These are phyloP conservation scores for Xylaria sp. DNA, from an alignment of 2,329 filamentous ascomycete genomes.

Conservation along the genomic window DNA sequence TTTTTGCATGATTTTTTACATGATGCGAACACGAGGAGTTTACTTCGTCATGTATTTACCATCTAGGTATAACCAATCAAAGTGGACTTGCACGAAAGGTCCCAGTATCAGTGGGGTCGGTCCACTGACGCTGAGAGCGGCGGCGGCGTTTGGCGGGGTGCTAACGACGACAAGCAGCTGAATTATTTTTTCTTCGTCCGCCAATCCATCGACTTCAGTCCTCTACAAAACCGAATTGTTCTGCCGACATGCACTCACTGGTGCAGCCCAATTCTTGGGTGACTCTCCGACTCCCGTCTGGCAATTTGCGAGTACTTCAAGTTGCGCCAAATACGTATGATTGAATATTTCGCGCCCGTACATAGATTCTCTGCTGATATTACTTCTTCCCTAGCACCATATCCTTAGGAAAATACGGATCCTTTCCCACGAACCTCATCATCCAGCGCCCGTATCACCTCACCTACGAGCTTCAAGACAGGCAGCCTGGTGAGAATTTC, in stretches of 20 bases:
- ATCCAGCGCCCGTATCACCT: constrained; percentile 91
- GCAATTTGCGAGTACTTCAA: constrained; percentile 66
- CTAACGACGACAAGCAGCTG: constrained; percentile 3
- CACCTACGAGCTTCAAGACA: constrained; percentile 89
- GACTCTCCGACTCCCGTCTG: constrained; percentile 67
- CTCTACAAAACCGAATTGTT: background rate
- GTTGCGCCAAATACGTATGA: constrained; percentile 69
- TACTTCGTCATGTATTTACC: too few species aligned
- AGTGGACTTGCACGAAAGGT: background rate
- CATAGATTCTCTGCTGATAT: constrained; percentile 19
- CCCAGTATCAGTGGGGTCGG: background rate
- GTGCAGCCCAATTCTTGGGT: constrained; percentile 70
- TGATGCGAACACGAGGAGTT: too few species aligned
- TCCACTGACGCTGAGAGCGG: background rate
- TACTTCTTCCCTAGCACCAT: constrained; percentile 69
- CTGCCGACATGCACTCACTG: constrained; percentile 53
- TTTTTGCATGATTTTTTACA: too few species aligned
- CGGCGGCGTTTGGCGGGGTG: constrained; percentile 22
- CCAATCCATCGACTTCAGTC: constrained; percentile 3
- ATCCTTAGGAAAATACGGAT: constrained; percentile 90
- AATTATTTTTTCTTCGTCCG: constrained; percentile 15
- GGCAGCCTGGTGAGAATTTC: constrained; percentile 69
- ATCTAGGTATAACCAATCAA: too few species aligned
- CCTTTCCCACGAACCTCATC: constrained; percentile 87
- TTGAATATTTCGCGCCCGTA: background rate